A percentile compares a stretch with the other conserved stretches of the same genome.
Conservation (phyloP, 2,329 filamentous ascomycete genomes). For the Talaromyces marneffei region DNA sequence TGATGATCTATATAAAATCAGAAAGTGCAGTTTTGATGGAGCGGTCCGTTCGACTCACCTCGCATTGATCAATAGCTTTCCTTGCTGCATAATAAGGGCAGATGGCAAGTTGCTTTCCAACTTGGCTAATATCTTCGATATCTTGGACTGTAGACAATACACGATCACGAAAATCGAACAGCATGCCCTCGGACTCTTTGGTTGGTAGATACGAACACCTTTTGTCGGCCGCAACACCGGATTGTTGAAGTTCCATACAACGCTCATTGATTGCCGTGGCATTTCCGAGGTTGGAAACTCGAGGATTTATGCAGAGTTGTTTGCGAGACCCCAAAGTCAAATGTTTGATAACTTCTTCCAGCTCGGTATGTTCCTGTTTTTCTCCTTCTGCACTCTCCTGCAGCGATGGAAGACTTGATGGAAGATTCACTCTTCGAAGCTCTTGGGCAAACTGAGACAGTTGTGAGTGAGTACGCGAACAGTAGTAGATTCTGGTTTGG, state of each 20-base stretch:
- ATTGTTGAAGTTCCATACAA: constrained; percentile 83
- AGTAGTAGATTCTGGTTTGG: constrained; percentile 81
- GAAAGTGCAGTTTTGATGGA: background rate
- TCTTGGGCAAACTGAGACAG: constrained; percentile 82
- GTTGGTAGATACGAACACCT: constrained; percentile 72
- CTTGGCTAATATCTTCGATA: constrained; percentile 78
- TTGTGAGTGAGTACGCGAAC: constrained; percentile 88
- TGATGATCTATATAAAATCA: constrained; percentile 60
- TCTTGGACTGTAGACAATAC: constrained; percentile 79
- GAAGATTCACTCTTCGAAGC: constrained; percentile 69
- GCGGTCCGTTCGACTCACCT: constrained; percentile 42
- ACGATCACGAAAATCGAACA: constrained; percentile 78
- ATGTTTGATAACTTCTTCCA: constrained; percentile 66
- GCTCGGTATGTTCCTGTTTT: constrained; percentile 20
- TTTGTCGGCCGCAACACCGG: constrained; percentile 55
- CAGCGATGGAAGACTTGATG: constrained; percentile 57
- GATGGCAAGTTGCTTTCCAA: constrained; percentile 73
- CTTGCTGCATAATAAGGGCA: constrained; percentile 97
- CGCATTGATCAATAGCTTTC: constrained; percentile 70
- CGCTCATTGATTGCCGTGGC: constrained; percentile 85
- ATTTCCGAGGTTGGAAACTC: constrained; percentile 63
- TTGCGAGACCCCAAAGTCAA: constrained; percentile 80
- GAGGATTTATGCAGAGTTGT: constrained; percentile 81
- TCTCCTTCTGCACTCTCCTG: constrained; percentile 24
- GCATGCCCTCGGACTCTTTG: constrained; percentile 65